These are phyloP conservation scores for Lachnellula suecica DNA, from an alignment of 2,329 filamentous ascomycete species.

Conservation along the genomic window DNA sequence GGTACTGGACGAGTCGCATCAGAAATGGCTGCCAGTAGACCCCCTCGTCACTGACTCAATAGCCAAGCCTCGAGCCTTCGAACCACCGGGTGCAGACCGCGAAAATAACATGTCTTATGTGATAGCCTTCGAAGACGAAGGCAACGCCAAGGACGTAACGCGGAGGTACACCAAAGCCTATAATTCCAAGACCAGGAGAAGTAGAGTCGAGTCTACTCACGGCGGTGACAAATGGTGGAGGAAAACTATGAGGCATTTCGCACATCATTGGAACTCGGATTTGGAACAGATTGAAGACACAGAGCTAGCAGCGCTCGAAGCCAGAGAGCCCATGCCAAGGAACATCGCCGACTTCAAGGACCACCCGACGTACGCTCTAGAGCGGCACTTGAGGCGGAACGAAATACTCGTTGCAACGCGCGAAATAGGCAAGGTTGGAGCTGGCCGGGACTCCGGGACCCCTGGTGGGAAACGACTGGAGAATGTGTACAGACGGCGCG, in stretches of 20 bases:
- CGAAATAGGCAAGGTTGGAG: slow-evolving; percentile 74
- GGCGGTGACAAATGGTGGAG: slow-evolving; percentile 53
- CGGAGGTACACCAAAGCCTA: slow-evolving; percentile 83
- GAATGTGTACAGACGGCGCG: slow-evolving; percentile 75
- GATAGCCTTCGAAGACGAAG: slow-evolving; percentile 80
- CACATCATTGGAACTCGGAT: slow-evolving; percentile 48
- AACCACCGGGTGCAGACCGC: slow-evolving; percentile 77
- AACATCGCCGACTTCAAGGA: slow-evolving; percentile 86
- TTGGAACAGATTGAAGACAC: slow-evolving; percentile 82
- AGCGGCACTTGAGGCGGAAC: slow-evolving; percentile 78
- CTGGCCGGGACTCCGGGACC: slow-evolving; percentile 51
- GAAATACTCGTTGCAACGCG: slow-evolving; percentile 73
- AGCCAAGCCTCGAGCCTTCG: slow-evolving; percentile 72
- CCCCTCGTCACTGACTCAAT: slow-evolving; percentile 79
- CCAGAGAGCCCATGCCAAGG: slow-evolving; percentile 79
- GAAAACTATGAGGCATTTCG: slow-evolving; percentile 49
- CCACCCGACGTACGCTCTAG: slow-evolving; percentile 80
- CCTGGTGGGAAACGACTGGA: slow-evolving; percentile 53
- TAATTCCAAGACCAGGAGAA: slow-evolving; percentile 83
- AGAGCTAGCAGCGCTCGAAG: slow-evolving; percentile 69
- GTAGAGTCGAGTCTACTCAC: slow-evolving; percentile 69
- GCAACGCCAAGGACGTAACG: slow-evolving; percentile 80
- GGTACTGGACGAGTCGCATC: slow-evolving; percentile 78
- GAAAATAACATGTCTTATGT: slow-evolving; percentile 81
- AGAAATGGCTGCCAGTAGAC: slow-evolving; percentile 91